Evolutionary conservation across 179 eudicot species (phyloP).

Genomic region (Silene vulgaris): DNA sequence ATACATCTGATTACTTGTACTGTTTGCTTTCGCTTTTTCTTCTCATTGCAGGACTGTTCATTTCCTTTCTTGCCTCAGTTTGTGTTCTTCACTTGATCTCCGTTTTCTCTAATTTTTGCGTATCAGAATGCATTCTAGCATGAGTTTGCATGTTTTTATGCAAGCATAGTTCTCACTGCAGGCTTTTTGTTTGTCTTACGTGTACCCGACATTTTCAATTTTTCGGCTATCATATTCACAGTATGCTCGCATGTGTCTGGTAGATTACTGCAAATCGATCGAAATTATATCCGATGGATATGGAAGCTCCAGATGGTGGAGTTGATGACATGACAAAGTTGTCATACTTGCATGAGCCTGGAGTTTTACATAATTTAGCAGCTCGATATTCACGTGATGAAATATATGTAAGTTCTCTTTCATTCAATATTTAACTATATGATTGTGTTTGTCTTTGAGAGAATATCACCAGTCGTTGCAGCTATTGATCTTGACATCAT

Average conservation of each 20-base stretch:
- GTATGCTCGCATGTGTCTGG: background rate
- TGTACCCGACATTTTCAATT: background rate
- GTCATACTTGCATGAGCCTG: conserved; percentile 93
- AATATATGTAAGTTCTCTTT: conserved; percentile 62
- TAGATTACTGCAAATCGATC: conserved; percentile 35
- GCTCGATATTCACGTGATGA: conserved; percentile 73
- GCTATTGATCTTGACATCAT: conserved; percentile 45
- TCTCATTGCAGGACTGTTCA: background rate
- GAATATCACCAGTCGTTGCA: conserved; percentile 37
- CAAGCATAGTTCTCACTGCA: background rate
- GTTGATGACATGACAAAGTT: conserved; percentile 97
- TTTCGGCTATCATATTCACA: conserved; percentile 1
- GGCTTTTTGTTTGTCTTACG: background rate
- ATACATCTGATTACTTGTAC: background rate
- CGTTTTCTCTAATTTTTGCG: background rate
- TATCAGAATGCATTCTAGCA: background rate
- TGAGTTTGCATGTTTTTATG: background rate
- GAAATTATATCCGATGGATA: conserved; percentile 72
- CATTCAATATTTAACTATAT: conserved; percentile 14
- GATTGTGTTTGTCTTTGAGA: conserved; percentile 27
- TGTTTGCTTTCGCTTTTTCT: background rate
- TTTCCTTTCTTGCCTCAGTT: background rate
- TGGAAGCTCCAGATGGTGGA: conserved; percentile 84
- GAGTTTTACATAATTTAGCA: conserved; percentile 82
- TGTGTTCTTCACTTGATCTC: background rate